Conservation (phyloP, 176 grass and related monocot species). For the Carex parvula region DNA sequence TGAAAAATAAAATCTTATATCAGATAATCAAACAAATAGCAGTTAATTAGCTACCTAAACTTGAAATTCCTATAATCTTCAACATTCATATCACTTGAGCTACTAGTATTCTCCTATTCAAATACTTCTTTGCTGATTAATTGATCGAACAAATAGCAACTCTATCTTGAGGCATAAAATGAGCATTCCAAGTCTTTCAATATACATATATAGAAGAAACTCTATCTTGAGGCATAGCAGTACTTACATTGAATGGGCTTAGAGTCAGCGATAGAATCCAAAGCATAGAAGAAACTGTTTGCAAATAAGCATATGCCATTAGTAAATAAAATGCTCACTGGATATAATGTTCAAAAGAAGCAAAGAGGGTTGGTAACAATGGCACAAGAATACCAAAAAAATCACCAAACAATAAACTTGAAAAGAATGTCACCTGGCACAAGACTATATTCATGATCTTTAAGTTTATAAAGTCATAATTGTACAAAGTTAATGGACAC, state of each 20-base stretch:
- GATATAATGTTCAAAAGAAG: not conserved
- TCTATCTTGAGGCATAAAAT: too few species aligned
- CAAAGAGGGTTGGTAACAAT: not conserved
- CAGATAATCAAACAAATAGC: too few species aligned
- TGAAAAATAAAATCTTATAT: too few species aligned
- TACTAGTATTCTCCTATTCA: too few species aligned
- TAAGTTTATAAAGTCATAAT: not conserved
- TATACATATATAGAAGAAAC: too few species aligned
- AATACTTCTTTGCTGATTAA: too few species aligned
- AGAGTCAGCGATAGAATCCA: not conserved
- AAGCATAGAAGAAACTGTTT: not conserved
- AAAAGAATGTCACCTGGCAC: not conserved
- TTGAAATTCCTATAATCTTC: too few species aligned
- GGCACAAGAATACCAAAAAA: not conserved
- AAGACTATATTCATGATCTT: not conserved
- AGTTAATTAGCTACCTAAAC: too few species aligned
- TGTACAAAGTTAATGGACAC: not conserved
- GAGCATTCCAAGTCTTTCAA: too few species aligned
- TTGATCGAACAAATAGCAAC: too few species aligned
- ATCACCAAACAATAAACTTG: not conserved
- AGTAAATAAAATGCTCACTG: not conserved
- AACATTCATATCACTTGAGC: too few species aligned
- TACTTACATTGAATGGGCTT: not conserved
- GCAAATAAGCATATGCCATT: not conserved
- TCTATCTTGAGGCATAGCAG: too few species aligned